Conservation (phyloP, 2,329 filamentous ascomycete species). For the Neofusicoccum laricinum region DNA sequence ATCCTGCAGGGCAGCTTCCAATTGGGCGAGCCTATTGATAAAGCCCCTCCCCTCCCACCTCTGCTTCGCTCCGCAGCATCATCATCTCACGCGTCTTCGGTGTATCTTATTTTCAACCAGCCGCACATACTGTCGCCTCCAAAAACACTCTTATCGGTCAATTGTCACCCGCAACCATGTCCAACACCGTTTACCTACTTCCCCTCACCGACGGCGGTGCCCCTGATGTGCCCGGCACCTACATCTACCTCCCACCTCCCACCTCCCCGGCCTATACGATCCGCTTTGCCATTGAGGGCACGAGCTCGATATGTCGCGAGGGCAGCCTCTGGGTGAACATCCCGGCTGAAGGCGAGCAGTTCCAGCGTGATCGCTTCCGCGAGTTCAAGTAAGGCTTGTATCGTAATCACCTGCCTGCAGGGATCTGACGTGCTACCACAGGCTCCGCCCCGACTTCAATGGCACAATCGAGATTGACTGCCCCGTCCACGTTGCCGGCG, state of each 20-base stretch:
- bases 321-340: slow-evolving; percentile 98
- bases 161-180: slow-evolving; percentile 1
- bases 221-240: slow-evolving; percentile 82
- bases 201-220: slow-evolving; percentile 91
- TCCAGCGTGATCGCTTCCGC: slow-evolving; percentile 74
- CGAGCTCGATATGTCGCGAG: slow-evolving; percentile 90
- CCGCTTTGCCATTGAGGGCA: slow-evolving; percentile 89
- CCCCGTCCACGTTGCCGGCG: slow-evolving; percentile 76
- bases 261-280: slow-evolving; percentile 70
- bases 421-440: slow-evolving; percentile 35
- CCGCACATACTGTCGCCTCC: not conserved
- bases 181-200: slow-evolving; percentile 67
- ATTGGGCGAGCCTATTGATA: slow-evolving; percentile 7
- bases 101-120: not conserved
- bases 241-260: slow-evolving; percentile 85
- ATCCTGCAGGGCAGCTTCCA: not conserved
- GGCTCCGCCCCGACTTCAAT: slow-evolving; percentile 89
- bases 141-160: not conserved
- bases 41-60: not conserved
- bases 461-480: slow-evolving; percentile 86
- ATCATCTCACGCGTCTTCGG: not conserved
- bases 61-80: not conserved
- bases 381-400: slow-evolving; percentile 74
- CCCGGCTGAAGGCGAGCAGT: slow-evolving; percentile 70
- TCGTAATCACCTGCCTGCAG: slow-evolving; percentile 7